Evolutionary conservation across 1,284 basidiomycete species (phyloP).

Genomic region (Boletus hoseneyae): DNA sequence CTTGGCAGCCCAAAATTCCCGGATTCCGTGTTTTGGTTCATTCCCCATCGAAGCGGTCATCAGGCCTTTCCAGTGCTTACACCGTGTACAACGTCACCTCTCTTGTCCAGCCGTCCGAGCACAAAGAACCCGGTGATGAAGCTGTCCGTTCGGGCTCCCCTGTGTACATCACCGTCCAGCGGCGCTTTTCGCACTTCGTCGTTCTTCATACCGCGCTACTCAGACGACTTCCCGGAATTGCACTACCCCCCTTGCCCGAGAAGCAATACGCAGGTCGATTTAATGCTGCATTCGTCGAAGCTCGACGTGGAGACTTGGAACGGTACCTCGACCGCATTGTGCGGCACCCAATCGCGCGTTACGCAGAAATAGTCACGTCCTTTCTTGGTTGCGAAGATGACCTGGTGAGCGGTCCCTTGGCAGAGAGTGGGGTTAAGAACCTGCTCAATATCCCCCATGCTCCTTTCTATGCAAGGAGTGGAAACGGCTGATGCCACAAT

Average conservation of each 20-base stretch:
- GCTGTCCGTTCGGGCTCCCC: constrained; percentile 34
- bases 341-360: constrained; percentile 75
- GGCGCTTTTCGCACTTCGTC: constrained; percentile 84
- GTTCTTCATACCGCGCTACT: constrained; percentile 69
- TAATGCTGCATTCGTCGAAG: constrained; percentile 78
- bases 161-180: constrained; percentile 64
- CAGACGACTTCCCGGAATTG: constrained; percentile 68
- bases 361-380: constrained; percentile 77
- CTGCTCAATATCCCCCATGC: constrained; percentile 9
- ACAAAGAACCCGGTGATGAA: constrained; percentile 22
- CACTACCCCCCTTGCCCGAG: constrained; percentile 77
- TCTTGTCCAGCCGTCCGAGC: constrained; percentile 46
- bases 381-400: constrained; percentile 78
- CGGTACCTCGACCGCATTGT: constrained; percentile 70
- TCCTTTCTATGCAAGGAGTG: constrained; percentile 53
- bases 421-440: constrained; percentile 1
- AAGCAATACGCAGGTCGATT: constrained; percentile 82
- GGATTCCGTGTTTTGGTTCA: constrained; percentile 74
- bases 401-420: constrained; percentile 42
- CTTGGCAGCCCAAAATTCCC: constrained; percentile 71
- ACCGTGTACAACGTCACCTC: constrained; percentile 76
- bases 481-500: constrained; percentile 60
- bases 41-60: constrained; percentile 69
- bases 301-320: constrained; percentile 74
- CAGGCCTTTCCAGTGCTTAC: constrained; percentile 66